phyloP scores from a whole-genome alignment of 2,329 filamentous ascomycete species.

The Fusarium coffeatum region DNA sequence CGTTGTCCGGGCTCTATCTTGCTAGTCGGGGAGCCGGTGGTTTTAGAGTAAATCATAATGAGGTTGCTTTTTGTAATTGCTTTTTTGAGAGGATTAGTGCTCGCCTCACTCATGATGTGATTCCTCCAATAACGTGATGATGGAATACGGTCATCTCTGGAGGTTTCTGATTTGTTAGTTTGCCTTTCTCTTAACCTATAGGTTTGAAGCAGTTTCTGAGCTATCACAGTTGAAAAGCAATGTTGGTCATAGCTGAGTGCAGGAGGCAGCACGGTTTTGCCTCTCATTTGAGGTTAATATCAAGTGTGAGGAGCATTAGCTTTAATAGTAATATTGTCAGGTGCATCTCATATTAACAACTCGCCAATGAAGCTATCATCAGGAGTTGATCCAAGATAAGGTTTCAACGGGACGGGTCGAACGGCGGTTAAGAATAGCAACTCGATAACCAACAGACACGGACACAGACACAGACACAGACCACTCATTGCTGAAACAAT shows the following conservation, averaged over 20 bases:
- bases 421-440: conserved; percentile 9
- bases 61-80: conserved; percentile 1
- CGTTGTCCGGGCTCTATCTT: conserved; percentile 22
- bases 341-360: background rate
- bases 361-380: background rate
- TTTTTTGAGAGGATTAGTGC: background rate
- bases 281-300: background rate
- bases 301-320: background rate
- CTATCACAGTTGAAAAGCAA: background rate
- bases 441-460: background rate
- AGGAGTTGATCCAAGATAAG: background rate
- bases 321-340: background rate
- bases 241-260: background rate
- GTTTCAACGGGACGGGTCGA: conserved; percentile 13
- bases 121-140: conserved; percentile 5
- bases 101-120: background rate
- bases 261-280: background rate
- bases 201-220: background rate
- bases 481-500: conserved; percentile 8
- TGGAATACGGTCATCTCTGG: background rate
- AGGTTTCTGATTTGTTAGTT: background rate
- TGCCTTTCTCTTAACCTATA: background rate
- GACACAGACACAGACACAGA: background rate
- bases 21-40: conserved; percentile 15
- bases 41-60: background rate